A percentile compares a stretch with the other conserved stretches of the same genome.
phyloP scores from a whole-genome alignment of 495 filamentous ascomycete genomes.

The Halenospora varia region DNA sequence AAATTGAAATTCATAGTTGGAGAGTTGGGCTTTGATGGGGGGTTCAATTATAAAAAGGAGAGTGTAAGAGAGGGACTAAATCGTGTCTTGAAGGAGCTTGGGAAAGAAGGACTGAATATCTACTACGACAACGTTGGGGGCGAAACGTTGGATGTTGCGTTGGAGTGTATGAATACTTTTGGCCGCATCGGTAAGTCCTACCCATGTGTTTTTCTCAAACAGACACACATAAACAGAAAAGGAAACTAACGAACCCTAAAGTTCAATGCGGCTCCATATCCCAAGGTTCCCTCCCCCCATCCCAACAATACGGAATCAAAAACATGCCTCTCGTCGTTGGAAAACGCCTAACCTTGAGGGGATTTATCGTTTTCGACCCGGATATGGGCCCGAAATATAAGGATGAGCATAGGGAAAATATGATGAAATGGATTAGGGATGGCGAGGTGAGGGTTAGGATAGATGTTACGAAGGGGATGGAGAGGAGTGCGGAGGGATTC shows the following conservation, averaged over 20 bases:
- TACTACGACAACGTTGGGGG: slow-evolving; percentile 96
- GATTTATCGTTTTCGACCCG: slow-evolving; percentile 67
- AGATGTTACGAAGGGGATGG: slow-evolving; percentile 73
- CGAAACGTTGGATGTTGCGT: slow-evolving; percentile 73
- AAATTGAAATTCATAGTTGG: slow-evolving; percentile 65
- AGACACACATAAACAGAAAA: neutral
- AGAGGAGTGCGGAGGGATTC: slow-evolving; percentile 72
- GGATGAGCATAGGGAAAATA: slow-evolving; percentile 75
- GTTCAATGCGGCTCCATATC: slow-evolving; percentile 54
- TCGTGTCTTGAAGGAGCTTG: slow-evolving; percentile 45
- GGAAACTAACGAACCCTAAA: no score
- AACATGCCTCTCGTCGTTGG: slow-evolving; percentile 50
- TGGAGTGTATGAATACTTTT: slow-evolving; percentile 60
- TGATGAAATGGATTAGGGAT: slow-evolving; percentile 80
- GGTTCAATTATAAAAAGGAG: slow-evolving; percentile 65
- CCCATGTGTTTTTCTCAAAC: neutral
- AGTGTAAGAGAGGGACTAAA: slow-evolving; percentile 63
- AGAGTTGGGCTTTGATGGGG: slow-evolving; percentile 62
- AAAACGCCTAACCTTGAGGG: slow-evolving; percentile 51
- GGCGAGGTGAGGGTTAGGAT: slow-evolving; percentile 71
- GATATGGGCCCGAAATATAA: slow-evolving; percentile 67
- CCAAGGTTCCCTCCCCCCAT: slow-evolving; percentile 62
- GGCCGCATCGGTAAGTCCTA: slow-evolving; percentile 56
- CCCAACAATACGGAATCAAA: slow-evolving; percentile 60
- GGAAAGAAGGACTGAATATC: slow-evolving; percentile 80